Conservation (phyloP, 768 basidiomycete genomes). For the Candolleomyces efflorescens region DNA sequence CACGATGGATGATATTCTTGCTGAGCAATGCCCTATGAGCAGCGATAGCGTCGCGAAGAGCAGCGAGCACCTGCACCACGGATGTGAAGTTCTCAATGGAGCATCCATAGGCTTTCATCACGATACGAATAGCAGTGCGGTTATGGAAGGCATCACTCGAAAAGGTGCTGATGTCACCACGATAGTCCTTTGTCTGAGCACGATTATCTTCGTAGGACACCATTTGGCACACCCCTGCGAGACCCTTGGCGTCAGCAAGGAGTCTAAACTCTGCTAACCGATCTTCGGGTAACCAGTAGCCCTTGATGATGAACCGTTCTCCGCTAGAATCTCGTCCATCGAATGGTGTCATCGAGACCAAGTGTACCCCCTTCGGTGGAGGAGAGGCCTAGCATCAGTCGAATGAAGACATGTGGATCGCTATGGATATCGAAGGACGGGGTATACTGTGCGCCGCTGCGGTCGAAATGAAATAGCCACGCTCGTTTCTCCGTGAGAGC, state of each 20-base stretch:
- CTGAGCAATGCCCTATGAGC: background rate
- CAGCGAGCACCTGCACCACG: background rate
- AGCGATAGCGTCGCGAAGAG: background rate
- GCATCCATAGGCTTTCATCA: background rate
- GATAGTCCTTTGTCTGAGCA: background rate
- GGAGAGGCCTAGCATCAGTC: constrained; percentile 1
- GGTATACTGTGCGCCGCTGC: constrained; percentile 1
- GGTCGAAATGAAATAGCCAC: constrained; percentile 5
- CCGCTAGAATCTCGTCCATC: background rate
- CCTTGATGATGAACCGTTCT: background rate
- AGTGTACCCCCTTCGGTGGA: background rate
- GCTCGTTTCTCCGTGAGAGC: background rate
- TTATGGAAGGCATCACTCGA: background rate
- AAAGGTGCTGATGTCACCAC: background rate
- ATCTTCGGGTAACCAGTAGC: background rate
- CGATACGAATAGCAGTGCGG: background rate
- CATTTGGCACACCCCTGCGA: background rate
- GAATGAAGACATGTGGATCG: background rate
- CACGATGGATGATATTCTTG: too few relatives aligned
- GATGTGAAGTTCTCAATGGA: background rate
- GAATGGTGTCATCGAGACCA: constrained; percentile 2
- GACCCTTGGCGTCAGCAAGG: background rate
- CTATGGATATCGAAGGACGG: background rate
- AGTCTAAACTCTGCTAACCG: background rate
- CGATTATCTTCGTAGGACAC: background rate